Conservation (phyloP, 1,139 yeast genomes). For the Blastobotrys indianensis region DNA sequence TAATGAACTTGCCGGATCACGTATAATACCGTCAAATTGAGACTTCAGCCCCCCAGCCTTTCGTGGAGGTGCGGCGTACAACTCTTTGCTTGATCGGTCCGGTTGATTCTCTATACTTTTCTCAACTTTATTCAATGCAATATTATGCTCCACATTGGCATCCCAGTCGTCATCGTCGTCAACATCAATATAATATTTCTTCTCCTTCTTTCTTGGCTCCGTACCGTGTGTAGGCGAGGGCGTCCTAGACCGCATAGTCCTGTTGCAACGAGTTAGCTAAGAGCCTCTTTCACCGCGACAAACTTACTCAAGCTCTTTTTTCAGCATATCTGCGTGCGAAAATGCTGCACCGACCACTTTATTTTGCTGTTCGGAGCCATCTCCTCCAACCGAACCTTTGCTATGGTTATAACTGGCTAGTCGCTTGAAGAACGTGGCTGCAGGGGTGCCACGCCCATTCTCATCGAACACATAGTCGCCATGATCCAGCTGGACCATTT, state of each 20-base stretch:
- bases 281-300: neutral
- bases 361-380: conserved; percentile 2
- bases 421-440: conserved; percentile 53
- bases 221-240: conserved; percentile 6
- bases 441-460: conserved; percentile 57
- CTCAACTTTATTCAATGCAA: conserved; percentile 33
- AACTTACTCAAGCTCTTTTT: conserved; percentile 4
- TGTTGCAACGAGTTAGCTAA: neutral
- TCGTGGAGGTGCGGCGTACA: conserved; percentile 19
- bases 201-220: conserved; percentile 2
- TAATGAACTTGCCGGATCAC: conserved; percentile 36
- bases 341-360: conserved; percentile 41
- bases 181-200: conserved; percentile 42
- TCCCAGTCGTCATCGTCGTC: conserved; percentile 91
- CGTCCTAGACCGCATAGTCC: neutral
- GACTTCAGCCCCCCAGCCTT: conserved; percentile 26
- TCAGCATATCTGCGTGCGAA: conserved; percentile 35
- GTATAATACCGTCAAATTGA: conserved; percentile 35
- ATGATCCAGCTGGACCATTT: conserved; percentile 31
- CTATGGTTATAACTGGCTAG: conserved; percentile 32
- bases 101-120: conserved; percentile 28
- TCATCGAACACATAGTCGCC: conserved; percentile 65
- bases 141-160: conserved; percentile 61
- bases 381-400: conserved; percentile 1
- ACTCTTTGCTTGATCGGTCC: conserved; percentile 13